phyloP scores from a whole-genome alignment of 192 early-diverging fungal genomes.

The Coemansia sp. region DNA sequence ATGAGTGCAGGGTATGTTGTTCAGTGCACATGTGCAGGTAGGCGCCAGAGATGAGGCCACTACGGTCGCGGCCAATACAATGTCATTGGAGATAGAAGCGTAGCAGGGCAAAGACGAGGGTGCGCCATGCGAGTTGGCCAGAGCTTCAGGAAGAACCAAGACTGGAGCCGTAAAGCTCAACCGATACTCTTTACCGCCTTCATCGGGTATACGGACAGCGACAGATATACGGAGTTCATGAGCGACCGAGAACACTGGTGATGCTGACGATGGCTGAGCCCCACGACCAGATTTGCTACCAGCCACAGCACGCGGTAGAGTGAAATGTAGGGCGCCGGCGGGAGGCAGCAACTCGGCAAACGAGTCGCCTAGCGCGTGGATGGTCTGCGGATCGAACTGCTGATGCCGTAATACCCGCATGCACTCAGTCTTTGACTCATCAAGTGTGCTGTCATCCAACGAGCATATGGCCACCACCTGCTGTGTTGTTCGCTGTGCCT shows the following conservation, averaged over 20 bases:
- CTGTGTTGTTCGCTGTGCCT: conserved; percentile 15
- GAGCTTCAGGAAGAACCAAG: conserved; percentile 41
- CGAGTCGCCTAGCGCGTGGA: conserved; percentile 46
- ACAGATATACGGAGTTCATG: conserved; percentile 29
- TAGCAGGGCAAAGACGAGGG: conserved; percentile 39
- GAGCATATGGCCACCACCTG: conserved; percentile 21
- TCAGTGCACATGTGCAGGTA: not conserved
- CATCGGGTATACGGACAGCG: conserved; percentile 15
- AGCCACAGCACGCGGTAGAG: not conserved
- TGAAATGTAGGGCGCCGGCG: conserved; percentile 20
- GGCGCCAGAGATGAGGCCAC: conserved; percentile 4
- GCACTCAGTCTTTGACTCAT: not conserved
- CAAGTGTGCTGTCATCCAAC: conserved; percentile 12
- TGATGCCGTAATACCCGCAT: conserved; percentile 1
- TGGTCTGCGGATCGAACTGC: conserved; percentile 32
- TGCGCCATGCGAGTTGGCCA: conserved; percentile 9
- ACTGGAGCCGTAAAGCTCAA: conserved; percentile 23
- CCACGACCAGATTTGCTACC: not conserved
- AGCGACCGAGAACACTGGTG: conserved; percentile 40
- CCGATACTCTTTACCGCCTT: not conserved
- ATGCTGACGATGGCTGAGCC: conserved; percentile 40
- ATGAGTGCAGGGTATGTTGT: not conserved
- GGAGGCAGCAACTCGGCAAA: conserved; percentile 32
- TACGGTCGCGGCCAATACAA: conserved; percentile 27
- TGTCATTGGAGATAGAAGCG: conserved; percentile 28